Evolutionary conservation across 768 basidiomycete species (phyloP).

Genomic region (Tubosaeta sp.): DNA sequence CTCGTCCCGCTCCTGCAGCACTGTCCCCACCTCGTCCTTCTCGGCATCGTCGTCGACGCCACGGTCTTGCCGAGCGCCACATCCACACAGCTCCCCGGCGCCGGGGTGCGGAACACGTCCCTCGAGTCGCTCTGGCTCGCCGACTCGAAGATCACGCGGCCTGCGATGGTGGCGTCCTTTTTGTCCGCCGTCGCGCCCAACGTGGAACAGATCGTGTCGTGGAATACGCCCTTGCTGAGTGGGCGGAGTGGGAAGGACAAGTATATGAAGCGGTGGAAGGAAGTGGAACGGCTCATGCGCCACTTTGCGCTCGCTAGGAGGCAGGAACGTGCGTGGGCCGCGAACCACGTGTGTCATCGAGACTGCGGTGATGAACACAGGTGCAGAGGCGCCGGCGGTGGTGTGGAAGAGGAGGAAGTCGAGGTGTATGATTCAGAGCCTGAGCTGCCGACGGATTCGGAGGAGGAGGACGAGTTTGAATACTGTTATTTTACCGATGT

Average conservation of each 20-base stretch:
- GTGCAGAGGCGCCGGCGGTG: not conserved
- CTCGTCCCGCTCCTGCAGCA: slow-evolving; percentile 17
- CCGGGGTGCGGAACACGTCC: slow-evolving; percentile 20
- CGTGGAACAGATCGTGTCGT: slow-evolving; percentile 25
- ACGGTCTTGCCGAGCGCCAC: slow-evolving; percentile 12
- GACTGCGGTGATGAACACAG: not conserved
- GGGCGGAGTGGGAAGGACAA: slow-evolving; percentile 21
- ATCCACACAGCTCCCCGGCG: slow-evolving; percentile 10
- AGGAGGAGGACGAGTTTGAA: slow-evolving; percentile 25
- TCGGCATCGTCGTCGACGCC: slow-evolving; percentile 29
- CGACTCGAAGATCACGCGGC: slow-evolving; percentile 25
- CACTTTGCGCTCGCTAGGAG: slow-evolving; percentile 16
- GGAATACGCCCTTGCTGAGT: slow-evolving; percentile 29
- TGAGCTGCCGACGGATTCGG: slow-evolving; percentile 16
- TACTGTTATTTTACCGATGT: slow-evolving; percentile 19
- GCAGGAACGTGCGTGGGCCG: slow-evolving; percentile 21
- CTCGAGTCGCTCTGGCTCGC: slow-evolving; percentile 28
- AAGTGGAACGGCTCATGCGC: slow-evolving; percentile 19
- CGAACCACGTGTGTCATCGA: not conserved
- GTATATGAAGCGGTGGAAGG: slow-evolving; percentile 23
- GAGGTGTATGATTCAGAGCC: slow-evolving; percentile 23
- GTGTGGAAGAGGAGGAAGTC: slow-evolving; percentile 4
- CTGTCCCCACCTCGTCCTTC: slow-evolving; percentile 23
- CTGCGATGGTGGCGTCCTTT: slow-evolving; percentile 24
- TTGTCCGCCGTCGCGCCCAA: slow-evolving; percentile 29